Base-by-base conservation (phyloP, 1,284 basidiomycete genomes). In the Rhodotorula sp. region DNA sequence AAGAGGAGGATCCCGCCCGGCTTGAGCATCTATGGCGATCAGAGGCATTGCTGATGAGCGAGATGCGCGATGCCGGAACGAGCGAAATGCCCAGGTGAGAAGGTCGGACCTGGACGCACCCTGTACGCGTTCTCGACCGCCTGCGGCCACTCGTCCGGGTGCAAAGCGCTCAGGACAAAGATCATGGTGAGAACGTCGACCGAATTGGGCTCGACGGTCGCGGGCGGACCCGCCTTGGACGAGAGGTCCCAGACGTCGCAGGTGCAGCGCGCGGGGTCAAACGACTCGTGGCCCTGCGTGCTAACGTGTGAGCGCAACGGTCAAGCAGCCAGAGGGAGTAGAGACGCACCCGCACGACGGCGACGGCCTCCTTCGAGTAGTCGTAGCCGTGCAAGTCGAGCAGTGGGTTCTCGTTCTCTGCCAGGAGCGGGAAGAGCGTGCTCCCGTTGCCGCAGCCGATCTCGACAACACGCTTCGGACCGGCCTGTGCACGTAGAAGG, bases 191-290 rank as follows among this genome's bases (percentile, higher is more conserved):
- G 85, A 48, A 98, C 88, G 79, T 99, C 94, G 23, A 95, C 89
- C 16, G 86, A 88, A 19, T 83, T 87, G 17, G 64, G 60, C 60
- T 84, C 81, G 25, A 95, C 79, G 44, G 85, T 87, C 3, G 85
- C 82, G 1, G 94, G 94, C 2, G 93, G 84, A 17, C 77, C 83
- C 77, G 81, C 76, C 16, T 78, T 77, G 9, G 90, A 89, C 0
- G 92, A 88, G 48, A 98, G 84, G 80, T 99, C 97, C 95, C 95
- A 99, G 0, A 97, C 92, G 4, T 88, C 86, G 9, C 95, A 90
- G 41, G 86, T 82, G 66, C 97, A 90, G 2, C 86, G 84, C 0
- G 90, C 88, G 7, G 85, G 81, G 3, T 82, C 79, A 80, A 94
- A 97, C n/a, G 92, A 83, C 1, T 88, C 85, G 77, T 92, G 89